A percentile compares a stretch with the other conserved stretches of the same genome.
These are phyloP conservation scores for Furcasterigmium furcatum DNA, from an alignment of 2,329 filamentous ascomycete species.

Conservation along the genomic window DNA sequence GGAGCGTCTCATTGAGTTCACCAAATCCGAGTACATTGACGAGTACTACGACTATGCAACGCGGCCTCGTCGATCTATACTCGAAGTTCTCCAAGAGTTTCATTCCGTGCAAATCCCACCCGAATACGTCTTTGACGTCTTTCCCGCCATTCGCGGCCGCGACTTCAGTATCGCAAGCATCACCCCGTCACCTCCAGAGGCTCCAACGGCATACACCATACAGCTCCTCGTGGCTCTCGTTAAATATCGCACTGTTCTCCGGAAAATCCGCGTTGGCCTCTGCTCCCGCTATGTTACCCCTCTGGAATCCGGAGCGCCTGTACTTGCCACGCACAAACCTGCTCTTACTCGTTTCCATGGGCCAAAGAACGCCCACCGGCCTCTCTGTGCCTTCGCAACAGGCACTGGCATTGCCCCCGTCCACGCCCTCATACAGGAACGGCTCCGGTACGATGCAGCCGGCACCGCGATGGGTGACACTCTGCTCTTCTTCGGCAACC, in stretches of 20 bases:
- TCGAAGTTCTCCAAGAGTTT: conserved; percentile 92
- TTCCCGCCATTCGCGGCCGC: conserved; percentile 81
- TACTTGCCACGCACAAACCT: conserved; percentile 59
- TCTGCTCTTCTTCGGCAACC: conserved; percentile 80
- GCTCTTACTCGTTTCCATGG: conserved; percentile 38
- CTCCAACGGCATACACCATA: conserved; percentile 36
- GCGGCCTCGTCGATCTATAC: conserved; percentile 80
- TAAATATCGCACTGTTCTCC: conserved; percentile 85
- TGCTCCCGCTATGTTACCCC: conserved; percentile 82
- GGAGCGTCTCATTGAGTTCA: conserved; percentile 81
- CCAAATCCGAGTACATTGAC: conserved; percentile 73
- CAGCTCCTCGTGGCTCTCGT: conserved; percentile 84
- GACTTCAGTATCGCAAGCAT: conserved; percentile 92
- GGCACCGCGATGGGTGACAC: conserved; percentile 16
- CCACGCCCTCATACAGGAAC: conserved; percentile 75
- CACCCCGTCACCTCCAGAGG: conserved; percentile 34
- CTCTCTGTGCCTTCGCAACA: conserved; percentile 76
- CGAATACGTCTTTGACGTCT: conserved; percentile 65
- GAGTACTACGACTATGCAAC: conserved; percentile 97
- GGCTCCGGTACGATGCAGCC: conserved; percentile 30
- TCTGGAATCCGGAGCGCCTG: conserved; percentile 52
- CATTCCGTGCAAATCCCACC: conserved; percentile 78
- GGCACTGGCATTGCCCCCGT: conserved; percentile 88
- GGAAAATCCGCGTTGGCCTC: conserved; percentile 78
- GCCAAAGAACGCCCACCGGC: conserved; percentile 33